These are phyloP conservation scores for Alternaria sp. DNA, from an alignment of 2,329 filamentous ascomycete species.

Conservation along the genomic window DNA sequence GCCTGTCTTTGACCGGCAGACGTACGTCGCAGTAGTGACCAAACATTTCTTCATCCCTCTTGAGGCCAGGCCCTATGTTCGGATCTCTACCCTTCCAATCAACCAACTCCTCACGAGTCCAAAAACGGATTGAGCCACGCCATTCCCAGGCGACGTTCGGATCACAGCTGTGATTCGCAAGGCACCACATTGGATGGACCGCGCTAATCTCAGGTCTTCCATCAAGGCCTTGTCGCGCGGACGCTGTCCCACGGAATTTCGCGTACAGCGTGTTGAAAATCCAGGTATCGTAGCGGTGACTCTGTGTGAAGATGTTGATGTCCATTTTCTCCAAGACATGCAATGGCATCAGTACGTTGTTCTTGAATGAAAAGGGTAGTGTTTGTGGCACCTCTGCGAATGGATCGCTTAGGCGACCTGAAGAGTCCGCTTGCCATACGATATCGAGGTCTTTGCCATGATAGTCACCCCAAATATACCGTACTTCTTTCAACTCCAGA, in stretches of 20 bases:
- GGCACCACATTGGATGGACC: slow-evolving; percentile 94
- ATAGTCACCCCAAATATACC: slow-evolving; percentile 73
- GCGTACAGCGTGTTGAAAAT: slow-evolving; percentile 90
- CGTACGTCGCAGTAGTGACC: slow-evolving; percentile 94
- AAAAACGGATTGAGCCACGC: slow-evolving; percentile 79
- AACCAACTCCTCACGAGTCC: slow-evolving; percentile 67
- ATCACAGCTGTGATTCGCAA: slow-evolving; percentile 95
- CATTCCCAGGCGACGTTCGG: slow-evolving; percentile 96
- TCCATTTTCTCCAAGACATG: slow-evolving; percentile 87
- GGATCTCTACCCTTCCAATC: slow-evolving; percentile 55
- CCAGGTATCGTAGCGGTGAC: slow-evolving; percentile 73
- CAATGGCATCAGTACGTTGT: slow-evolving; percentile 76
- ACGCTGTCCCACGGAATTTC: slow-evolving; percentile 90
- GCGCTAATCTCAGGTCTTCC: slow-evolving; percentile 90
- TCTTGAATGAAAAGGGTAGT: slow-evolving; percentile 78
- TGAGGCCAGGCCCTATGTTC: slow-evolving; percentile 66
- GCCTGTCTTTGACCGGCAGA: slow-evolving; percentile 77
- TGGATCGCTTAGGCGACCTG: slow-evolving; percentile 25
- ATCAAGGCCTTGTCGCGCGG: slow-evolving; percentile 74
- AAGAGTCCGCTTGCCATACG: slow-evolving; percentile 29
- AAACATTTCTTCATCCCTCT: slow-evolving; percentile 81
- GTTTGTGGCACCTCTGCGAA: slow-evolving; percentile 60
- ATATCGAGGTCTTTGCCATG: slow-evolving; percentile 39
- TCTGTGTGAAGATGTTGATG: slow-evolving; percentile 72
- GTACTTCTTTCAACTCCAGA: slow-evolving; percentile 66